A percentile compares a stretch with the other conserved stretches of the same genome.
Conservation (phyloP, 2,329 filamentous ascomycete genomes). For the Zymoseptoria ardabiliae region DNA sequence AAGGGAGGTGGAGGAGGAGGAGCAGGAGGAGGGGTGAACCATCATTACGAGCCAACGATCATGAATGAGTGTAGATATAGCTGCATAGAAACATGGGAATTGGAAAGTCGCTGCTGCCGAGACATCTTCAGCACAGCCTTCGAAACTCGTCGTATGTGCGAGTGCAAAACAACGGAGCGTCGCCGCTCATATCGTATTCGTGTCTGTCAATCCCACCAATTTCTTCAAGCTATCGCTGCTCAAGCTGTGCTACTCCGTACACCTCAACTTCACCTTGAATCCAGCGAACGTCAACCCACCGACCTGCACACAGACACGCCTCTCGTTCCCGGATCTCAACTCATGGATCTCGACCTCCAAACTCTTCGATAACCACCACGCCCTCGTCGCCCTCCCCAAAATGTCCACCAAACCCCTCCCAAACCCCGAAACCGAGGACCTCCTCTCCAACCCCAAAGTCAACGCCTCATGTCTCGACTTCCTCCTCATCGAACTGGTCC, state of each 20-base stretch:
- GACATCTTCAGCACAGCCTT: too few species aligned
- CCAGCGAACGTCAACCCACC: neutral
- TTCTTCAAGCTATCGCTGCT: too few species aligned
- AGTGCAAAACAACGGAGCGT: too few species aligned
- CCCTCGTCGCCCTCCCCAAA: neutral
- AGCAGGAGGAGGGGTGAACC: too few species aligned
- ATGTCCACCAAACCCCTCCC: slow-evolving; percentile 12
- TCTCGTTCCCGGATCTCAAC: neutral
- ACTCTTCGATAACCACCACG: neutral
- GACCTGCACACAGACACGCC: neutral
- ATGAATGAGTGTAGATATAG: too few species aligned
- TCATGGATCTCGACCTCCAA: neutral
- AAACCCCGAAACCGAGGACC: slow-evolving; percentile 14
- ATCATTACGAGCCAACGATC: too few species aligned
- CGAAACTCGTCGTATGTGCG: too few species aligned
- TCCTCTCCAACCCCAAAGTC: slow-evolving; percentile 37
- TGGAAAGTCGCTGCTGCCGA: too few species aligned
- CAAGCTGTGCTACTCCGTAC: neutral
- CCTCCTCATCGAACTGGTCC: slow-evolving; percentile 91
- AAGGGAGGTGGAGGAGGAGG: too few species aligned
- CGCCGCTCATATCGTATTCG: too few species aligned
- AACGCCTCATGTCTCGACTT: slow-evolving; percentile 85
- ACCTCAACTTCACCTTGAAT: neutral
- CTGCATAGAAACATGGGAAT: too few species aligned
- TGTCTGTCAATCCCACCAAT: too few species aligned